phyloP scores from a whole-genome alignment of 805 yeast species.

The Sugiyamaella smithiae region DNA sequence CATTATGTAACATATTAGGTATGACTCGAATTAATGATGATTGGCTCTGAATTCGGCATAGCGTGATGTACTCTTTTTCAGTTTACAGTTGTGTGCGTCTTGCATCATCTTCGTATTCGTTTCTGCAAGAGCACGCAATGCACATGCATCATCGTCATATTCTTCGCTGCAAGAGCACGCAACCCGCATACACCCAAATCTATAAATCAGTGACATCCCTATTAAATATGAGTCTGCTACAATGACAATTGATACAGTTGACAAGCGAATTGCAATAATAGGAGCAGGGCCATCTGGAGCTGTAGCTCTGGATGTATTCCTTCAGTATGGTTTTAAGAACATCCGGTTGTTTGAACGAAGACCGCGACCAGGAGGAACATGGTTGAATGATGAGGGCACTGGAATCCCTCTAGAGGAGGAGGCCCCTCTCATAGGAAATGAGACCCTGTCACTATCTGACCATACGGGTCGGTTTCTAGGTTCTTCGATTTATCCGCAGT shows the following conservation, averaged over 20 bases:
- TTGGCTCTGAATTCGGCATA: too few relatives aligned
- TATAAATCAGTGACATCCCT: too few relatives aligned
- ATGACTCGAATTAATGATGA: too few relatives aligned
- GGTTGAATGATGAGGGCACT: conserved; percentile 10
- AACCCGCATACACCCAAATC: too few relatives aligned
- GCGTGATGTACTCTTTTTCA: too few relatives aligned
- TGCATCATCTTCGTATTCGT: too few relatives aligned
- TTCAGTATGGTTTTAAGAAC: conserved; percentile 16
- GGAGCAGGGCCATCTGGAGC: conserved; percentile 22
- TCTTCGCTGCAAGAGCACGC: too few relatives aligned
- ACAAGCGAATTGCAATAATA: conserved; percentile 17
- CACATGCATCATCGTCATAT: too few relatives aligned
- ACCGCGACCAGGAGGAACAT: conserved; percentile 18
- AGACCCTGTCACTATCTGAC: not conserved
- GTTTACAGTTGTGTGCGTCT: too few relatives aligned
- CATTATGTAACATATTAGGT: too few relatives aligned
- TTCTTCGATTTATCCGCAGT: conserved; percentile 15
- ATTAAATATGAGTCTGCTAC: too few relatives aligned
- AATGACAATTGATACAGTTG: conserved; percentile 1
- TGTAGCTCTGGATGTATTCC: conserved; percentile 16
- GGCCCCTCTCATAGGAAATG: not conserved
- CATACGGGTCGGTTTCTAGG: not conserved
- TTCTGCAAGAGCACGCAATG: too few relatives aligned
- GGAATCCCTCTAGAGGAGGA: not conserved
- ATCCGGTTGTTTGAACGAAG: conserved; percentile 18